Base-by-base conservation (phyloP, 306 rosid genomes). In the Gillenia trifoliata region DNA sequence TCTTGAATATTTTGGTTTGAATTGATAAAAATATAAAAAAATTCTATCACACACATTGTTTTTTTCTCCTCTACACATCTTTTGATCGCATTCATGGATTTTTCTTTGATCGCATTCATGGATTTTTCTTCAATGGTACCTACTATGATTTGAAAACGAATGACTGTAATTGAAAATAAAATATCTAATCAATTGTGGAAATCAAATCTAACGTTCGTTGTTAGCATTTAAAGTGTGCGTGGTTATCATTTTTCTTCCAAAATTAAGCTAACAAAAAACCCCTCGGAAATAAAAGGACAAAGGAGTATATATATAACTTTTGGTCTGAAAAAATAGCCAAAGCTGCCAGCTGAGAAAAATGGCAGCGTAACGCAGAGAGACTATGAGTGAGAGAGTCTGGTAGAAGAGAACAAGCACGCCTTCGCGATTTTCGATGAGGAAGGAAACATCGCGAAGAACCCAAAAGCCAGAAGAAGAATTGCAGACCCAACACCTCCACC, bases 371-470 rank as follows among this genome's bases (percentile, higher is more conserved):
- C 68, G 28, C 47, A 33, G 45, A 15, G 11, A 49, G n/a, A 11
- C 55, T 28, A 62, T 4, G 64, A 34, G 34, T 1, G 64, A 70
- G 33, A 4, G 75, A 70, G 6, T 34, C 75, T 41, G 47, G 56
- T 13, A 54, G 16, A 52, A n/a, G 47, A 33, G 47, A 33, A 31
- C 33, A 8, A 33, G 47, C 31, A 19, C 41, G 19, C 31, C 12
- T 15, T 64, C 68, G 47, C 3, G 12, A 38, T 3, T 60, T 59
- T 72, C 76, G 68, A 72, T 72, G 76, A 59, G 62, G 76, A 40
- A 72, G 3, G 29, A 61, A 64, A 16, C 57, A 19, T 59, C 4
- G 29, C 20, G 28, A 72, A 72, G 28, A 72, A 72, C 43, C 76
- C 31, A 59, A 17, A 30, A 40, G 11, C 26, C 66, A 8, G 65